These are phyloP conservation scores for Streptanthus diversifolius DNA, from an alignment of 345 rosid genomes.

Conservation along the genomic window DNA sequence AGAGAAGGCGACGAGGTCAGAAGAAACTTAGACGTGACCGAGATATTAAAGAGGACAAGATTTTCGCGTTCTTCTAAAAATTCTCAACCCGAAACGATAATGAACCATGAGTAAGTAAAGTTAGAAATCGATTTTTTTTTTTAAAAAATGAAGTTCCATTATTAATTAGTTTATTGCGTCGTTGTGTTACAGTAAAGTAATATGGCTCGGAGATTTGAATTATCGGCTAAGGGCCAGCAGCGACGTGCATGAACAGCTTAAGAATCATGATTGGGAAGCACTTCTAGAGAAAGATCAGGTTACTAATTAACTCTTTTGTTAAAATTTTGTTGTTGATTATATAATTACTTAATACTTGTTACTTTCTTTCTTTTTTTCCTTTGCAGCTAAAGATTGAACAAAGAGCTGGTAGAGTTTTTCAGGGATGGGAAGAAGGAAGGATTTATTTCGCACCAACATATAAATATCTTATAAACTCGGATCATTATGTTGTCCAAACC, in stretches of 20 bases:
- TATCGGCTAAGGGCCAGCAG: conserved; percentile 64
- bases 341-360: not conserved
- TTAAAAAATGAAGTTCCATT: not conserved
- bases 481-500: conserved; percentile 57
- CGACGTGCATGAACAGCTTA: conserved; percentile 50
- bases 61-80: conserved; percentile 49
- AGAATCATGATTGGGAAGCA: conserved; percentile 69
- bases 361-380: not conserved
- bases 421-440: conserved; percentile 90
- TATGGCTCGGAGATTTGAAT: conserved; percentile 99
- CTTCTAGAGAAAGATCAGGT: conserved; percentile 91
- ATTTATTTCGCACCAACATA: conserved; percentile 90
- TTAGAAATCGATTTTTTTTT: not conserved
- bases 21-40: conserved; percentile 77
- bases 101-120: conserved; percentile 75
- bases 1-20: conserved; percentile 80
- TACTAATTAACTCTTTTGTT: not conserved
- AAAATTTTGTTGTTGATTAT: not conserved
- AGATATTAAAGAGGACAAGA: conserved; percentile 73
- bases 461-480: conserved; percentile 69
- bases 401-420: conserved; percentile 66
- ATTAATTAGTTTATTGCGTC: not conserved
- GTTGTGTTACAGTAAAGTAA: conserved; percentile 51
- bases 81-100: conserved; percentile 52
- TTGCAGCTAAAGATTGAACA: conserved; percentile 71